Conservation (phyloP, 2,329 filamentous ascomycete species). For the Epichloe baconii region DNA sequence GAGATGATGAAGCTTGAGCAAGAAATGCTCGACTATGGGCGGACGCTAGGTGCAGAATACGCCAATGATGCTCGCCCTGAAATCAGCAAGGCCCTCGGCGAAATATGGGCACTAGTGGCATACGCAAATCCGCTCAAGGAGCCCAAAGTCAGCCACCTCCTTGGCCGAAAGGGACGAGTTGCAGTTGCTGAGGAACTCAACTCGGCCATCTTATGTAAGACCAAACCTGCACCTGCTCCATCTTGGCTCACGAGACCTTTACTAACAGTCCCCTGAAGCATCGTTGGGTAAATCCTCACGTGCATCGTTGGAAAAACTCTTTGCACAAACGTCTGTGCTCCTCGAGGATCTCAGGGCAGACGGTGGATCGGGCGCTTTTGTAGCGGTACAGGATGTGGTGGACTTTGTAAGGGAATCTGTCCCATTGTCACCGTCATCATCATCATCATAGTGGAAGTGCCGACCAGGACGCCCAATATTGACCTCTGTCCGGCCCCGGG, state of each 20-base stretch:
- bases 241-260: background rate
- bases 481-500: background rate
- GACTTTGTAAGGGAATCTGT: constrained; percentile 26
- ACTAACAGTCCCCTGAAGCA: constrained; percentile 34
- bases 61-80: constrained; percentile 55
- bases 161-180: constrained; percentile 62
- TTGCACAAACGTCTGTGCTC: constrained; percentile 74
- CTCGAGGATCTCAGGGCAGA: constrained; percentile 71
- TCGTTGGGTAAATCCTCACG: constrained; percentile 82
- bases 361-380: constrained; percentile 70
- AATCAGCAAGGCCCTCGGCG: constrained; percentile 59
- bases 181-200: constrained; percentile 88
- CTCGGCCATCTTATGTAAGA: constrained; percentile 76
- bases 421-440: background rate
- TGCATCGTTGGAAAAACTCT: constrained; percentile 72
- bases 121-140: constrained; percentile 72
- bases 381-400: constrained; percentile 45
- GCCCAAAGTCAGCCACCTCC: constrained; percentile 58
- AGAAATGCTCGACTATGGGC: constrained; percentile 67
- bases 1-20: constrained; percentile 40
- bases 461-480: background rate
- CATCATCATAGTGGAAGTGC: background rate
- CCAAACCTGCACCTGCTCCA: background rate
- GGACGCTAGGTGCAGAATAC: constrained; percentile 66
- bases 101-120: constrained; percentile 80